Evolutionary conservation across 108 stramenopile species (phyloP).

Genomic region (Skeletonema costatum): DNA sequence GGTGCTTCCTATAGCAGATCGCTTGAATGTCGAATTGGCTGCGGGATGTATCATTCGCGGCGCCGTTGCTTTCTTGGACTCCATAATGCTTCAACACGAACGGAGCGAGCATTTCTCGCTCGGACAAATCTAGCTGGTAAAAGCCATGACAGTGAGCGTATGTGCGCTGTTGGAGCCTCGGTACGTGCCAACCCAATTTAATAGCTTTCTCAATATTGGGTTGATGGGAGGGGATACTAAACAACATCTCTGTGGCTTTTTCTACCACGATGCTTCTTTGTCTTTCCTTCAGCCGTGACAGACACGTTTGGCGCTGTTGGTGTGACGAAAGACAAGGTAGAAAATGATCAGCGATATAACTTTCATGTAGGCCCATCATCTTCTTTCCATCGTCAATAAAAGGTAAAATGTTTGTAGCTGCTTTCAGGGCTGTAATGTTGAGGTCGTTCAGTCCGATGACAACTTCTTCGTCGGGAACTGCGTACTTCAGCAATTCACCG

Average conservation of each 20-base stretch:
- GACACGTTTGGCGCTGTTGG: neutral
- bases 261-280: neutral
- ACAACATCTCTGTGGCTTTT: neutral
- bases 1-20: neutral
- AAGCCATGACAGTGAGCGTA: neutral
- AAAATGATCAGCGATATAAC: neutral
- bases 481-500: neutral
- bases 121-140: neutral
- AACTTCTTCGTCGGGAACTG: neutral
- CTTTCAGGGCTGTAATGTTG: neutral
- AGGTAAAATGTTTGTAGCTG: neutral
- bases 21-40: neutral
- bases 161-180: neutral
- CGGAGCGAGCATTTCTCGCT: constrained; percentile 12
- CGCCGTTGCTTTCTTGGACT: neutral
- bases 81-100: neutral
- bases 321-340: neutral
- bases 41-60: neutral
- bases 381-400: neutral
- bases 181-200: neutral
- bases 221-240: neutral
- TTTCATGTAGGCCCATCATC: neutral
- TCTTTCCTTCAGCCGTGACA: neutral
- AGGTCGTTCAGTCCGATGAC: neutral
- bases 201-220: neutral